These are phyloP conservation scores for Trichoderma erinaceum DNA, from an alignment of 495 filamentous ascomycete species.

Conservation along the genomic window DNA sequence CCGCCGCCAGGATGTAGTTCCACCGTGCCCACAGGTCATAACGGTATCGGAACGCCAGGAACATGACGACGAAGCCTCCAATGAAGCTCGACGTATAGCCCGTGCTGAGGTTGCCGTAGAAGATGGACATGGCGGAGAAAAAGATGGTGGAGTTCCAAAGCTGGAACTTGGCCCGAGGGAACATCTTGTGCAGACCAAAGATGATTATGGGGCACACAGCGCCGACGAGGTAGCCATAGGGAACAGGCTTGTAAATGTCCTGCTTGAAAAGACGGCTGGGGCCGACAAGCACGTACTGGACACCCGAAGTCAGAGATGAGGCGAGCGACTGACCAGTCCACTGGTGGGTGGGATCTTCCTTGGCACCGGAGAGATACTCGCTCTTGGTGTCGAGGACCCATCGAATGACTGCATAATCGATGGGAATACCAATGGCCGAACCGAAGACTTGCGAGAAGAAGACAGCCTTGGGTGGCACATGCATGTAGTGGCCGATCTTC, in stretches of 20 bases:
- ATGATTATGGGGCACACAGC: constrained; percentile 43
- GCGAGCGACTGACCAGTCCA: constrained; percentile 50
- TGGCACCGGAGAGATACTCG: constrained; percentile 45
- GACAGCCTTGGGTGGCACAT: constrained; percentile 46
- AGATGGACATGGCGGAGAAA: constrained; percentile 37
- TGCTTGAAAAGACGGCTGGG: constrained; percentile 47
- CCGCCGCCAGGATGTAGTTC: constrained; percentile 51
- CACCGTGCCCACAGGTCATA: constrained; percentile 53
- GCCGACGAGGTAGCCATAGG: constrained; percentile 51
- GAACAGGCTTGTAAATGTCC: constrained; percentile 44
- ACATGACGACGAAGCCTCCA: constrained; percentile 53
- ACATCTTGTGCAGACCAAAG: constrained; percentile 41
- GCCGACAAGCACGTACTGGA: constrained; percentile 52
- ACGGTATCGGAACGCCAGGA: constrained; percentile 43
- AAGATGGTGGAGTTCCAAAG: constrained; percentile 55
- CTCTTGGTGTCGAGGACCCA: constrained; percentile 45
- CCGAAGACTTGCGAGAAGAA: constrained; percentile 55
- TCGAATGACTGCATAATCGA: constrained; percentile 42
- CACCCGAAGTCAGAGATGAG: constrained; percentile 42
- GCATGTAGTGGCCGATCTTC: constrained; percentile 53
- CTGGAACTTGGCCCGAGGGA: constrained; percentile 46
- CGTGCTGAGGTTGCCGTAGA: constrained; percentile 47
- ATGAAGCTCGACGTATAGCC: constrained; percentile 51
- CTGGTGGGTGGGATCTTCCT: constrained; percentile 47
- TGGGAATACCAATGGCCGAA: constrained; percentile 41